phyloP scores from a whole-genome alignment of 176 grass and related monocot species.

The Avena insularis region DNA sequence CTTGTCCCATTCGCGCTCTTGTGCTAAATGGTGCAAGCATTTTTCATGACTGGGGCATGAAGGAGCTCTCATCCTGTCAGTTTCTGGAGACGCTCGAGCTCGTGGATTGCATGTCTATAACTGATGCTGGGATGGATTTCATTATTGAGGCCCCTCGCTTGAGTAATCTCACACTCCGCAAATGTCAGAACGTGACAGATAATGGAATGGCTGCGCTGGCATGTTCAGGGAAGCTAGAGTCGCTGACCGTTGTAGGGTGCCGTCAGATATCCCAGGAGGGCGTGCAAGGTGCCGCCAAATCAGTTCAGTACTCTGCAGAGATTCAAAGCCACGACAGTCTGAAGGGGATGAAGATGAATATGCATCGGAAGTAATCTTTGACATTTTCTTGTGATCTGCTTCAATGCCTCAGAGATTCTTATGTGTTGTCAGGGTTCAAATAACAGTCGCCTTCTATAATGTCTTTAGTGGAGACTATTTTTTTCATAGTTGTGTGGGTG shows the following conservation, averaged over 20 bases:
- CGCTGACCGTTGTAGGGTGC: slow-evolving; percentile 48
- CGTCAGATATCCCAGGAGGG: slow-evolving; percentile 47
- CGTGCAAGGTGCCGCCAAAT: slow-evolving; percentile 53
- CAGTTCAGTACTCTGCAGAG: slow-evolving; percentile 25
- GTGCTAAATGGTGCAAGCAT: no score
- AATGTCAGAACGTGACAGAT: no score
- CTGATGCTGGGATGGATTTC: no score
- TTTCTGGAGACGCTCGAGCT: no score
- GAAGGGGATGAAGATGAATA: slow-evolving; percentile 10
- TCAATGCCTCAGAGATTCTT: background rate
- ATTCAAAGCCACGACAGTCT: background rate
- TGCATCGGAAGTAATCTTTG: no score
- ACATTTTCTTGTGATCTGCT: no score
- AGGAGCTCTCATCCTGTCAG: no score
- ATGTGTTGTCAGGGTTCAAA: background rate
- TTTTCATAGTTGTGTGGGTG: background rate
- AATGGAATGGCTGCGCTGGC: background rate
- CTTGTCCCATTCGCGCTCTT: no score
- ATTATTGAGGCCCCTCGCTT: no score
- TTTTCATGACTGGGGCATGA: no score
- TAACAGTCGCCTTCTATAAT: background rate
- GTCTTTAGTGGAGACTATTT: background rate
- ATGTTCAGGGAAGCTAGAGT: slow-evolving; percentile 52
- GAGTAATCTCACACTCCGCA: no score
- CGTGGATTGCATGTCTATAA: no score